A percentile compares a stretch with the other conserved stretches of the same genome.
These are phyloP conservation scores for Ceratocystis papillata DNA, from an alignment of 2,329 filamentous ascomycete genomes.

Conservation along the genomic window DNA sequence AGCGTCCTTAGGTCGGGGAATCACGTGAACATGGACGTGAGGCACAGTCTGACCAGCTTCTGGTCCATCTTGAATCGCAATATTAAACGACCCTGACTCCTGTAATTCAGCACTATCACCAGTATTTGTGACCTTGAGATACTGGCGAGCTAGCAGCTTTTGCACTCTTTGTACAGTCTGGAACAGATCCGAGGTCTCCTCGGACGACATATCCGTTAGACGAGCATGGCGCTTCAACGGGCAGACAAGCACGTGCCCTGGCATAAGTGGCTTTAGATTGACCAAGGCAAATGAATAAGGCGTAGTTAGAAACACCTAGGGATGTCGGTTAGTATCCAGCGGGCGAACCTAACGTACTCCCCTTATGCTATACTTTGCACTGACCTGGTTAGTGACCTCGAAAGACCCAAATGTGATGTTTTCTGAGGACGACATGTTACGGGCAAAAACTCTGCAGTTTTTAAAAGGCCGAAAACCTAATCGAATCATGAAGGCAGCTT, in stretches of 20 bases:
- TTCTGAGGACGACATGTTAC: slow-evolving; percentile 16
- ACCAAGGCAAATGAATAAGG: slow-evolving; percentile 75
- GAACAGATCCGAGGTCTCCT: slow-evolving; percentile 74
- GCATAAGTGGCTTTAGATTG: slow-evolving; percentile 88
- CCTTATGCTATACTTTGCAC: slow-evolving; percentile 18
- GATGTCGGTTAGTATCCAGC: neutral
- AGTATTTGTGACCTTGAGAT: slow-evolving; percentile 34
- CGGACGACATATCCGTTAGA: slow-evolving; percentile 59
- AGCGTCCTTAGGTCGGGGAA: slow-evolving; percentile 54
- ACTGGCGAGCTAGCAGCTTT: slow-evolving; percentile 54
- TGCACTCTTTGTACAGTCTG: slow-evolving; percentile 73
- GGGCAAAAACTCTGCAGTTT: neutral
- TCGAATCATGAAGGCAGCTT: neutral
- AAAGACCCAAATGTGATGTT: slow-evolving; percentile 63
- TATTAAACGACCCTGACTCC: slow-evolving; percentile 67
- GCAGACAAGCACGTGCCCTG: slow-evolving; percentile 86
- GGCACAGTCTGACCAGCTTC: slow-evolving; percentile 89
- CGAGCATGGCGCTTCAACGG: slow-evolving; percentile 57
- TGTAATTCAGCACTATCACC: slow-evolving; percentile 32
- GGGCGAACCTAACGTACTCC: neutral
- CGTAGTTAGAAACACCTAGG: slow-evolving; percentile 76
- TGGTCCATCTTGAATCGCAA: slow-evolving; percentile 85
- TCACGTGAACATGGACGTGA: slow-evolving; percentile 88
- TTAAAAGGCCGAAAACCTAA: neutral
- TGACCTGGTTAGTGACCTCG: slow-evolving; percentile 61